Evolutionary conservation across 768 basidiomycete species (phyloP), one percentile per base, ranked within the genome.

Genomic region (Omphalotus guepiniiformis): DNA sequence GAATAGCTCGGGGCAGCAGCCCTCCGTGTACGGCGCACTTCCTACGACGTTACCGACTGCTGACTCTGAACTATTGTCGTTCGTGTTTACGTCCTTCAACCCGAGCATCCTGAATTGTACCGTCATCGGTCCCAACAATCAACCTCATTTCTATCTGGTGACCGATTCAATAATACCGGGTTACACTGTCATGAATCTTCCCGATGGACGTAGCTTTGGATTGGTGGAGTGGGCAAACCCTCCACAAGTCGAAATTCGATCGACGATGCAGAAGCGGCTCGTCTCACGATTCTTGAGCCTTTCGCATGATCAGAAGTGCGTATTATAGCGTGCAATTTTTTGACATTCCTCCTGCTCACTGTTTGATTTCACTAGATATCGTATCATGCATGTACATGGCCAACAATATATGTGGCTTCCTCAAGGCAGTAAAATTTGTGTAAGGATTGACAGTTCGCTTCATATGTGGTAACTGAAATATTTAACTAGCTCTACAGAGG

Each of bases 201-300:
- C 61, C 5, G 67, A 75, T 21, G 71, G 71, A 32, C 68, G 64
- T 40, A 72, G 68, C 30, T 57, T 80, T 25, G 80, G 76, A 2
- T 69, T 83, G 52, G 58, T 86, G 48, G 79, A 80, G 54, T 85
- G 83, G 83, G 60, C 74, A 63, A 39, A 62, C 1, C 67, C 65
- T 36, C 72, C 74, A 1, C 56, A 71, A 26, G 63, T 86, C 40
- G 83, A 85, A 55, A 67, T 80, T 28, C 76, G 74, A 18, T 72
- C 73, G 6, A 52, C 72, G n/a, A 55, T 78, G 16, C 54, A 64
- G 3, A 80, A 76, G 58, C 79, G 79, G 57, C 56, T 59, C 21
- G 69, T 73, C 23, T 66, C 62, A n/a, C 67, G 69, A 13, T 85
- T 83, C 82, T 67, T 86, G 8, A 65, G 58, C 6, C 60, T 85